Conservation (phyloP, 495 filamentous ascomycete species). For the Aspergillus nanangensis region DNA sequence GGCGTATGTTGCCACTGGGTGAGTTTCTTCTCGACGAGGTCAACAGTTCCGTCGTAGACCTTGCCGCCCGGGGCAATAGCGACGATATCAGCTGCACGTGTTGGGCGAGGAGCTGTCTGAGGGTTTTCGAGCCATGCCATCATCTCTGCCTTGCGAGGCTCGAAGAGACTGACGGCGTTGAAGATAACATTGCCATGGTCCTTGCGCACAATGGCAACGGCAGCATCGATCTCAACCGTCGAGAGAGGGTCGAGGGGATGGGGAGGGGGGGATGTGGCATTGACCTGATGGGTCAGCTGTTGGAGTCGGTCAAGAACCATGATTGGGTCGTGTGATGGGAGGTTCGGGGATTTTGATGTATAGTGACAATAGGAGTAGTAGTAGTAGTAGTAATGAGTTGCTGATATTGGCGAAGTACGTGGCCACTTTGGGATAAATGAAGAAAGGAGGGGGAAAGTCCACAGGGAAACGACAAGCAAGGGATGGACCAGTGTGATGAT, state of each 20-base stretch:
- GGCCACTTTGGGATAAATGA: no score
- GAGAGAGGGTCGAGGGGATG: constrained; percentile 87
- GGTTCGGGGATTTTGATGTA: neutral
- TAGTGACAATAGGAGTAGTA: neutral
- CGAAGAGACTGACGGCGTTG: constrained; percentile 85
- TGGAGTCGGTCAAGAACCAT: constrained; percentile 69
- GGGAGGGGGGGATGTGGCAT: constrained; percentile 47
- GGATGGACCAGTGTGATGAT: no score
- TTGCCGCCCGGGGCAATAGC: constrained; percentile 76
- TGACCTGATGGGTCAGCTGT: constrained; percentile 63
- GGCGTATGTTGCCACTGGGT: constrained; percentile 71
- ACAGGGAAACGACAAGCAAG: no score
- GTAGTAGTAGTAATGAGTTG: neutral
- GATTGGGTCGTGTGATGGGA: constrained; percentile 5
- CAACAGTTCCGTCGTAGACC: constrained; percentile 82
- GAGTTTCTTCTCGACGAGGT: constrained; percentile 68
- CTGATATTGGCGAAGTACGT: no score
- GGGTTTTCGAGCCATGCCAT: constrained; percentile 70
- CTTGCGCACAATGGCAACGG: constrained; percentile 64
- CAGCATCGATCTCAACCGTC: constrained; percentile 70
- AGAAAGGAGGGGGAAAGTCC: no score
- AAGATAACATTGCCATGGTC: constrained; percentile 71
- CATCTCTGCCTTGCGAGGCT: constrained; percentile 88
- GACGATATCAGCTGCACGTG: constrained; percentile 77
- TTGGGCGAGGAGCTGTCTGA: constrained; percentile 56